Percentiles rank a stretch among this genome's conserved stretches.
Conservation (phyloP, 768 basidiomycete species). For the Thelephora aurantiotincta region DNA sequence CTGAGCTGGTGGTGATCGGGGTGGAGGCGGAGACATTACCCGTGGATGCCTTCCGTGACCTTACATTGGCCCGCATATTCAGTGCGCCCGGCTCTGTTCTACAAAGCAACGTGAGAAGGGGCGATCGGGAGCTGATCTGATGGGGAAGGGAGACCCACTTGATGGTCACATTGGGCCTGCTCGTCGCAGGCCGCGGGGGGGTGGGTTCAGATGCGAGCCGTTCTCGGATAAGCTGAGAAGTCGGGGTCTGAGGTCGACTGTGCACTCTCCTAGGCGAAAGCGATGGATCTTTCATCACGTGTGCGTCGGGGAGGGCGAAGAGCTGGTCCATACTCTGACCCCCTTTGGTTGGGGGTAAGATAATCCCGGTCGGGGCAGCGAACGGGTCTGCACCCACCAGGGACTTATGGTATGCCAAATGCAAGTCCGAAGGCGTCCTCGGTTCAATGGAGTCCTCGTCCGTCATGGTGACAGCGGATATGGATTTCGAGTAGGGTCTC, state of each 20-base stretch:
- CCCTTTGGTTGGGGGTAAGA: constrained; percentile 20
- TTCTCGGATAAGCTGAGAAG: background rate
- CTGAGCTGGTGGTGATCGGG: no score
- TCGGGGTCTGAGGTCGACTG: background rate
- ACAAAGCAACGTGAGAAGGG: no score
- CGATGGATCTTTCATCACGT: background rate
- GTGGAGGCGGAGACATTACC: no score
- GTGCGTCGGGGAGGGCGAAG: constrained; percentile 18
- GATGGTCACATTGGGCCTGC: background rate
- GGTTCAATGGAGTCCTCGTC: constrained; percentile 25
- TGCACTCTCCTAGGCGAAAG: background rate
- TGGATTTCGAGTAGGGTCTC: constrained; percentile 36
- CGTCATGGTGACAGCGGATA: constrained; percentile 44
- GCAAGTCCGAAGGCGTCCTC: constrained; percentile 35
- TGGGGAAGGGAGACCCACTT: background rate
- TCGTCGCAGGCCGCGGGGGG: constrained; percentile 4
- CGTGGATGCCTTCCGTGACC: no score
- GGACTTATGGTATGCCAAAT: constrained; percentile 30
- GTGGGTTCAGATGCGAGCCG: background rate
- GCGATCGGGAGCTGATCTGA: no score
- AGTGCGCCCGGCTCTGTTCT: no score
- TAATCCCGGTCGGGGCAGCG: constrained; percentile 29
- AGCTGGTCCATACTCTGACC: constrained; percentile 30
- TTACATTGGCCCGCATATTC: no score
- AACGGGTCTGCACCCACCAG: constrained; percentile 55